Evolutionary conservation across 2,329 filamentous ascomycete genomes (phyloP).

Genomic region (Fusarium sacchari): DNA sequence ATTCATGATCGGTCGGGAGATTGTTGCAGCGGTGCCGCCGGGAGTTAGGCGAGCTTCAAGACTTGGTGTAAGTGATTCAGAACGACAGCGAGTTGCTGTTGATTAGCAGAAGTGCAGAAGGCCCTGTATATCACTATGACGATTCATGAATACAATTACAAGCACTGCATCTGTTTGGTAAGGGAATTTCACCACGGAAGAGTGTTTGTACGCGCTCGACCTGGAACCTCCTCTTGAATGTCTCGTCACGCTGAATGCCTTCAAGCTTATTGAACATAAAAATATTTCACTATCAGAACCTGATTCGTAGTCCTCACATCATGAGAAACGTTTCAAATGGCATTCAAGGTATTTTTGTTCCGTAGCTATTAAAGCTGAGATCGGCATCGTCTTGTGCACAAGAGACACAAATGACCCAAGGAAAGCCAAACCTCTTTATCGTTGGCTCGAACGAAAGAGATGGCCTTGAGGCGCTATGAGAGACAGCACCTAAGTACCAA

Average conservation of each 20-base stretch:
- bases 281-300: too few species aligned
- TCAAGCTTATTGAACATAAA: background rate
- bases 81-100: background rate
- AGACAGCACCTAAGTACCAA: too few species aligned
- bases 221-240: background rate
- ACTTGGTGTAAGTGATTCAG: background rate
- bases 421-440: background rate
- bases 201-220: background rate
- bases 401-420: background rate
- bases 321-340: background rate
- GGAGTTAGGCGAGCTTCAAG: background rate
- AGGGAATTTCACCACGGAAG: rapidly evolving
- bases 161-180: rapidly evolving
- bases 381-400: background rate
- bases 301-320: background rate
- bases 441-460: background rate
- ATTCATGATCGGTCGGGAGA: slow-evolving; percentile 25
- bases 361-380: background rate
- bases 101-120: background rate
- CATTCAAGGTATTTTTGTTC: background rate
- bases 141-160: background rate
- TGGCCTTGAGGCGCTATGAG: background rate
- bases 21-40: background rate
- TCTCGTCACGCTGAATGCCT: background rate
- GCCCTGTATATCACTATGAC: background rate